Evolutionary conservation across 805 yeast species (phyloP).

Genomic region (Kazachstania kunashirensis): DNA sequence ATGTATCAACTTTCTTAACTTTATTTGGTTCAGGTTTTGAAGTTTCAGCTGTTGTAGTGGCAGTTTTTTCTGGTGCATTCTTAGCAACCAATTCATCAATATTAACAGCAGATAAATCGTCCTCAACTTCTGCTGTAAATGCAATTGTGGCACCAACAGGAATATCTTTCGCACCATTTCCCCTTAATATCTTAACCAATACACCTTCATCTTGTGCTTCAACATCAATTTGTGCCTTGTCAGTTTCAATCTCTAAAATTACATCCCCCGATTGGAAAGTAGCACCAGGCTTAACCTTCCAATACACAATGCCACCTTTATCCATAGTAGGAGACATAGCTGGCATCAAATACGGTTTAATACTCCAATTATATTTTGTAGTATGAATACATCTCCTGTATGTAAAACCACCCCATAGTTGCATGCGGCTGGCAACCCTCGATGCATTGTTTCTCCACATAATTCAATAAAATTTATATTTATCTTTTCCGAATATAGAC

Average conservation of each 20-base stretch:
- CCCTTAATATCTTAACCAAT: conserved; percentile 59
- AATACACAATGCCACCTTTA: conserved; percentile 80
- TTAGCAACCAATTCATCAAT: conserved; percentile 12
- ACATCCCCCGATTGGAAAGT: conserved; percentile 74
- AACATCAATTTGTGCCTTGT: conserved; percentile 73
- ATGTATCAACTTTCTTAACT: too few species aligned
- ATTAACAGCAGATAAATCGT: conserved; percentile 44
- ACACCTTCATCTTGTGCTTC: conserved; percentile 90
- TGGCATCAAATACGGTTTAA: conserved; percentile 72
- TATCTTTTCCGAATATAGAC: not conserved
- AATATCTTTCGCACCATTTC: conserved; percentile 69
- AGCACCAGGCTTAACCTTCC: conserved; percentile 80
- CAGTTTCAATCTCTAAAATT: conserved; percentile 74
- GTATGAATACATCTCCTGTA: conserved; percentile 18
- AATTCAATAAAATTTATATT: not conserved
- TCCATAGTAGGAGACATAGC: conserved; percentile 99
- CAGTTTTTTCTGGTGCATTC: conserved; percentile 12
- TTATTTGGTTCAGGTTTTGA: not conserved
- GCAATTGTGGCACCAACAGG: conserved; percentile 90
- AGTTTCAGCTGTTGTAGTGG: not conserved
- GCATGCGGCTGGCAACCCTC: not conserved
- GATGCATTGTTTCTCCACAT: too few species aligned
- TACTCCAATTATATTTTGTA: conserved; percentile 17
- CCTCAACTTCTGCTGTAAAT: conserved; percentile 76
- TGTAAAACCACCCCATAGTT: not conserved